Conservation (phyloP, 1,139 yeast genomes). For the Geotrichum histeridarum region DNA sequence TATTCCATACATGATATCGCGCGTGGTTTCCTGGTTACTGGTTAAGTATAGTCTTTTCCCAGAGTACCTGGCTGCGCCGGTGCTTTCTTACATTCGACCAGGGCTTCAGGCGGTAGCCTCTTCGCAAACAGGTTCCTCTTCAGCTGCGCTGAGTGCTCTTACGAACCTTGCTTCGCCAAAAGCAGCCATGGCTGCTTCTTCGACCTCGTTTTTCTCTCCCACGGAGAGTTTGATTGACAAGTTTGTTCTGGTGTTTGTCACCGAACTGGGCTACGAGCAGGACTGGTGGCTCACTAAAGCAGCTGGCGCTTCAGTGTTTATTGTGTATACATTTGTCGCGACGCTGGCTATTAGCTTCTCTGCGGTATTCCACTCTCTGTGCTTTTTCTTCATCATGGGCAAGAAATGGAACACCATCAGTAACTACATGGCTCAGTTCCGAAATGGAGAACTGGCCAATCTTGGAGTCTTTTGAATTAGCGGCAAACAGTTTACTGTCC, state of each 20-base stretch:
- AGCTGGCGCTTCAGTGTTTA: slow-evolving; percentile 7
- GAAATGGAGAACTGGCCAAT: slow-evolving; percentile 6
- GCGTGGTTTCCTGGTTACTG: slow-evolving; percentile 7
- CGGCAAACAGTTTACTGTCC: neutral
- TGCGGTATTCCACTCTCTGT: slow-evolving; percentile 12
- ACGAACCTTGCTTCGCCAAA: neutral
- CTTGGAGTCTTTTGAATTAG: slow-evolving; percentile 8
- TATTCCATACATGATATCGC: slow-evolving; percentile 5
- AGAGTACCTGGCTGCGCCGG: slow-evolving; percentile 1
- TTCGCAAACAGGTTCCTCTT: neutral
- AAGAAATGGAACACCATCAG: slow-evolving; percentile 12
- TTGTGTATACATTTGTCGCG: slow-evolving; percentile 10
- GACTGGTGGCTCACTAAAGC: slow-evolving; percentile 11
- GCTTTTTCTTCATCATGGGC: slow-evolving; percentile 10
- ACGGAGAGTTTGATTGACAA: slow-evolving; percentile 3
- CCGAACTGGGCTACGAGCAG: slow-evolving; percentile 12
- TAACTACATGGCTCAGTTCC: slow-evolving; percentile 1
- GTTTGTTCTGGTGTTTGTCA: slow-evolving; percentile 9
- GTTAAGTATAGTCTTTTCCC: slow-evolving; percentile 10
- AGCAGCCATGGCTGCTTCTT: neutral
- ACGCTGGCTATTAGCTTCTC: slow-evolving; percentile 14
- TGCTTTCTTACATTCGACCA: neutral
- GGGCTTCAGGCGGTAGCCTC: neutral
- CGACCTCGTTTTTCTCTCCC: neutral
- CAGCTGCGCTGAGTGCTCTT: neutral